Conservation (phyloP, 164 flowering plant genomes). For the Macadamia integrifolia region DNA sequence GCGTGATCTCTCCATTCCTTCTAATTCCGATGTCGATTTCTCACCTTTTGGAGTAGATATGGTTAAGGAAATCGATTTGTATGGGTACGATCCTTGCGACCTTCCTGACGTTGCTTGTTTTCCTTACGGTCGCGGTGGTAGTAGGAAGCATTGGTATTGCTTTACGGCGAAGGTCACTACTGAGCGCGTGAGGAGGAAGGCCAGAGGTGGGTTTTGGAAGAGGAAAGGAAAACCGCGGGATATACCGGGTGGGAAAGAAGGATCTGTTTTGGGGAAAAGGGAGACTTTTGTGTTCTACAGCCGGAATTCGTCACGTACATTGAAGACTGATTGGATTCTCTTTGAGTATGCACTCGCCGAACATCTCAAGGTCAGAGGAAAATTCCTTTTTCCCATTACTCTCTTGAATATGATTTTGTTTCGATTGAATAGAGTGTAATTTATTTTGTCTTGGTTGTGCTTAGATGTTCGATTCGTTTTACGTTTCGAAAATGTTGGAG, state of each 20-base stretch:
- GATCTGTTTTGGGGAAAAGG: slow-evolving; percentile 35
- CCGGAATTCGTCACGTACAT: slow-evolving; percentile 15
- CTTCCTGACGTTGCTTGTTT: slow-evolving; percentile 40
- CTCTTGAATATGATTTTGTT: background rate
- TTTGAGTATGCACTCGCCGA: slow-evolving; percentile 46
- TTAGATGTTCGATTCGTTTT: no score
- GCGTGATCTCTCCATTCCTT: background rate
- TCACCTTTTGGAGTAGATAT: slow-evolving; percentile 10
- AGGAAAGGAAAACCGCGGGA: slow-evolving; percentile 31
- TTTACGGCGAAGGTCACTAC: slow-evolving; percentile 21
- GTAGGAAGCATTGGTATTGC: slow-evolving; percentile 53
- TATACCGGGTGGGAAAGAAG: slow-evolving; percentile 25
- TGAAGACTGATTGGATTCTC: slow-evolving; percentile 50
- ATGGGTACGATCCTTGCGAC: slow-evolving; percentile 36
- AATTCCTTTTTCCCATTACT: background rate
- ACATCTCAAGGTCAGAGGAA: slow-evolving; percentile 24
- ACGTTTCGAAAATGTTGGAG: no score
- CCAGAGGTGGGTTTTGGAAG: slow-evolving; percentile 47
- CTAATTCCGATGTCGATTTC: background rate
- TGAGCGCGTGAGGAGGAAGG: slow-evolving; percentile 21
- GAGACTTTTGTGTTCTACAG: slow-evolving; percentile 40
- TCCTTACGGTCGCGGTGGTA: slow-evolving; percentile 33
- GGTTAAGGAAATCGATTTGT: slow-evolving; percentile 42
- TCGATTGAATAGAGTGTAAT: no score
- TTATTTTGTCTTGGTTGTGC: no score